Evolutionary conservation across 2,329 filamentous ascomycete genomes (phyloP).

Genomic region (Coleophoma crateriformis): DNA sequence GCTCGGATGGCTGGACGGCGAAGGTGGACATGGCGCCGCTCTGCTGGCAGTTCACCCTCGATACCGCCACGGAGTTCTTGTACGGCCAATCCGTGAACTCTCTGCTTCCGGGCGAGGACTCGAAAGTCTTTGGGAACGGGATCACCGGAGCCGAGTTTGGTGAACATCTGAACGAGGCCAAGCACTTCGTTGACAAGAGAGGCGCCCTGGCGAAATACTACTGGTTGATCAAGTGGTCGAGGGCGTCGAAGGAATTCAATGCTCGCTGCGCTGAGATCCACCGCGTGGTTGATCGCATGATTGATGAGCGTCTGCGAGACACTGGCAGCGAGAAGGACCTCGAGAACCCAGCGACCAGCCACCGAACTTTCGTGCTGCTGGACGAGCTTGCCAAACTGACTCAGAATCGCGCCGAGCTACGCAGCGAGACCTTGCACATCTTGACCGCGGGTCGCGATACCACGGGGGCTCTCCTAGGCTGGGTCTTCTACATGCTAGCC

Average conservation of each 20-base stretch:
- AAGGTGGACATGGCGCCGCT: slow-evolving; percentile 57
- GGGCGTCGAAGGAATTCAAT: slow-evolving; percentile 27
- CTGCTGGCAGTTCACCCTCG: slow-evolving; percentile 60
- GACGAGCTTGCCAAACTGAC: slow-evolving; percentile 33
- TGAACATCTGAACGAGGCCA: slow-evolving; percentile 13
- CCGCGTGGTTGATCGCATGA: slow-evolving; percentile 11
- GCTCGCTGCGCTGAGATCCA: slow-evolving; percentile 17
- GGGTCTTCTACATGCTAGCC: slow-evolving; percentile 36
- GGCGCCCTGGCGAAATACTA: slow-evolving; percentile 34
- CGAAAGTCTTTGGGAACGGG: slow-evolving; percentile 9
- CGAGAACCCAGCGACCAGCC: slow-evolving; percentile 3
- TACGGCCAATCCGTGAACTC: slow-evolving; percentile 26
- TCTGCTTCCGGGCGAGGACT: slow-evolving; percentile 14
- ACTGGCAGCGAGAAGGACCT: slow-evolving; percentile 5
- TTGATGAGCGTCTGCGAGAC: slow-evolving; percentile 5
- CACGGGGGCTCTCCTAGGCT: slow-evolving; percentile 43
- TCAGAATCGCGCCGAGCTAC: slow-evolving; percentile 9
- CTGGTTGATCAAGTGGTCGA: slow-evolving; percentile 41
- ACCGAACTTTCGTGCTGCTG: slow-evolving; percentile 35
- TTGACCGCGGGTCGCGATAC: slow-evolving; percentile 48
- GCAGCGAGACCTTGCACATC: slow-evolving; percentile 23
- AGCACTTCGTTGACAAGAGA: slow-evolving; percentile 30
- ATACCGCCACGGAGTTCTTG: slow-evolving; percentile 49
- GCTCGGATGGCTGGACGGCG: slow-evolving; percentile 14
- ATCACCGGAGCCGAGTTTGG: slow-evolving; percentile 14